These are phyloP conservation scores for Desmodesmus armatus DNA, from an alignment of 139 green algal species.

Conservation along the genomic window DNA sequence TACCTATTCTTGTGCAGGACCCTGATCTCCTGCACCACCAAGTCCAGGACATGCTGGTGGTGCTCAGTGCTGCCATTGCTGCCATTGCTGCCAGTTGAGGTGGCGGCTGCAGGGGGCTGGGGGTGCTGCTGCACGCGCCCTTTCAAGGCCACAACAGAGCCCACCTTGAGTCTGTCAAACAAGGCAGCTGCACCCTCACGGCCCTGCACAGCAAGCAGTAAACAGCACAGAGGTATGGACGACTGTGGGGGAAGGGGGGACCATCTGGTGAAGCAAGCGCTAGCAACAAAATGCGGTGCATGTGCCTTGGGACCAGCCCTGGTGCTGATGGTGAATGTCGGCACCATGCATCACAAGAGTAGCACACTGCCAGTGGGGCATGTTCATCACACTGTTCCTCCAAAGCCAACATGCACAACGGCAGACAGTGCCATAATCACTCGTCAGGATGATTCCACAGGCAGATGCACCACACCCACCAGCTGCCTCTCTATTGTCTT, in stretches of 20 bases:
- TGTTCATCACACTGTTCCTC: not conserved
- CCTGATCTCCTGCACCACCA: constrained; percentile 15
- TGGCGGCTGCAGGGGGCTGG: not conserved
- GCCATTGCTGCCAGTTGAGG: not conserved
- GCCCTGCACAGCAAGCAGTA: constrained; percentile 3
- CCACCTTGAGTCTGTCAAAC: constrained; percentile 36
- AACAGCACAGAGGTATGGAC: not conserved
- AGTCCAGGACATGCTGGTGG: constrained; percentile 24
- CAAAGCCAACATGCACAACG: not conserved
- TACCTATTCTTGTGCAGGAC: constrained; percentile 24
- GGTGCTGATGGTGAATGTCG: not conserved
- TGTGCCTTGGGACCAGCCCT: not conserved
- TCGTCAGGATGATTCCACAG: too few species aligned
- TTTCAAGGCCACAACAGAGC: constrained; percentile 39
- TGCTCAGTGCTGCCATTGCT: not conserved
- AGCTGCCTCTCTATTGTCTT: constrained; percentile 54
- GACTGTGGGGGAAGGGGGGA: not conserved
- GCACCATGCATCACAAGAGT: not conserved
- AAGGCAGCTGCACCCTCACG: constrained; percentile 8
- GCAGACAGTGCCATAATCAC: constrained; percentile 28
- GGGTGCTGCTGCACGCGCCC: constrained; percentile 50
- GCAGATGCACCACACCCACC: constrained; percentile 7
- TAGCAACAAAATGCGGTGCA: not conserved
- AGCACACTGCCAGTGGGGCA: not conserved
- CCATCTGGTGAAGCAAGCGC: not conserved